A percentile compares a stretch with the other conserved stretches of the same genome.
phyloP scores from a whole-genome alignment of 2,329 filamentous ascomycete genomes.

The Orbilia quercus region DNA sequence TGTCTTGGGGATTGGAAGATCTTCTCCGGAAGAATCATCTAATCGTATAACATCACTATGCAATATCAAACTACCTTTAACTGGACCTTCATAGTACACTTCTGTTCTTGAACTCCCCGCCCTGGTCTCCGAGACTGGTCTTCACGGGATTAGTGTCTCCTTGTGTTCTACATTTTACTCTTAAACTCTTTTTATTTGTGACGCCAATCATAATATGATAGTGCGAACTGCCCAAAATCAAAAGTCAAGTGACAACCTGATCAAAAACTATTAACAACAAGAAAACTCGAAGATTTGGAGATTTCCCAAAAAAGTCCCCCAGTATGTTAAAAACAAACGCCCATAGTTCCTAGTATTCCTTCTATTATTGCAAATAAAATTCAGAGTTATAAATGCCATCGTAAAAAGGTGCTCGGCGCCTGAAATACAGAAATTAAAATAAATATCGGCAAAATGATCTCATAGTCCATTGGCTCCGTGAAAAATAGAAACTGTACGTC shows the following conservation, averaged over 20 bases:
- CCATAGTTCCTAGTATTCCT: neutral
- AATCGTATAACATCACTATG: constrained; percentile 31
- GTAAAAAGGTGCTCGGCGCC: neutral
- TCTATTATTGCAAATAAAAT: neutral
- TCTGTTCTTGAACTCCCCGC: constrained; percentile 32
- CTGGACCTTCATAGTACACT: constrained; percentile 59
- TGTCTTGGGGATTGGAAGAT: constrained; percentile 7
- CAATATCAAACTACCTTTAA: constrained; percentile 52
- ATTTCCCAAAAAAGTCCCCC: neutral
- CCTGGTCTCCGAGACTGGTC: constrained; percentile 8
- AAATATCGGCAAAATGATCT: neutral
- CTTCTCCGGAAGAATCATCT: constrained; percentile 29
- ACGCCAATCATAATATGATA: neutral
- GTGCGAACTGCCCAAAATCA: neutral
- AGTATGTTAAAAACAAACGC: neutral
- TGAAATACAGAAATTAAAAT: neutral
- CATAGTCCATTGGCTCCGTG: neutral
- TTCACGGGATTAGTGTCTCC: constrained; percentile 57
- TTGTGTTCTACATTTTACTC: constrained; percentile 57
- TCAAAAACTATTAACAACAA: too few species aligned
- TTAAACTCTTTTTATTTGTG: neutral
- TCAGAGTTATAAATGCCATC: neutral
- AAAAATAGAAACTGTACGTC: too few species aligned
- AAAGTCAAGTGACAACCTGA: neutral
- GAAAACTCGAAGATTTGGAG: neutral